Evolutionary conservation across 140 eudicot species (phyloP).

Genomic region (Eryngium alpinum): DNA sequence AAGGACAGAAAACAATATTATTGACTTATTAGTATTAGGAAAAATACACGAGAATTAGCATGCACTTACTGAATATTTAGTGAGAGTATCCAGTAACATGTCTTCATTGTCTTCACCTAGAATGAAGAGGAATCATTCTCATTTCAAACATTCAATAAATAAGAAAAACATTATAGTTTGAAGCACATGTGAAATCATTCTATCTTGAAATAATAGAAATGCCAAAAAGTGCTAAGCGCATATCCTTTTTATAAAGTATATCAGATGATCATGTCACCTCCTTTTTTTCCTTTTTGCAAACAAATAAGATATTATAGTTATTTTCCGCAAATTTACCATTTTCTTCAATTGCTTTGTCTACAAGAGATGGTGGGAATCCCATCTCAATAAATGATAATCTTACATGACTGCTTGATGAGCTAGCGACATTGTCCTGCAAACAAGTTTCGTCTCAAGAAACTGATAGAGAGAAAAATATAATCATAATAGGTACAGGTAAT

Average conservation of each 20-base stretch:
- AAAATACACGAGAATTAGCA: neutral
- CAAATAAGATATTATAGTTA: neutral
- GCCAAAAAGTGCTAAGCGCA: neutral
- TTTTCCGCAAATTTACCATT: constrained; percentile 44
- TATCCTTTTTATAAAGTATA: neutral
- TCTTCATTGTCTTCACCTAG: constrained; percentile 75
- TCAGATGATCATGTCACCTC: neutral
- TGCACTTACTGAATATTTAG: constrained; percentile 58
- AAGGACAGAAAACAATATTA: neutral
- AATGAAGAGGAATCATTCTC: constrained; percentile 8
- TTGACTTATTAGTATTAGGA: no score
- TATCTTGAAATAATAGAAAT: neutral
- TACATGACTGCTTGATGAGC: constrained; percentile 75
- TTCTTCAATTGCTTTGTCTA: constrained; percentile 71
- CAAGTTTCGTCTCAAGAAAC: neutral
- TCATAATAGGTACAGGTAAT: neutral
- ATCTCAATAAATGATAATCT: constrained; percentile 77
- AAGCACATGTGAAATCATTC: constrained; percentile 7
- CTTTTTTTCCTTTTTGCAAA: neutral
- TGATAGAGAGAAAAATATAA: neutral
- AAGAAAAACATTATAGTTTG: neutral
- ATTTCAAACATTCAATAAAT: constrained; percentile 11
- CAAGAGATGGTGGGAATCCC: constrained; percentile 71
- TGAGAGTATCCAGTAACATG: constrained; percentile 64
- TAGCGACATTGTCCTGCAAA: constrained; percentile 62